Evolutionary conservation across 1,284 basidiomycete genomes (phyloP), one percentile per base, ranked within the genome.

Genomic region (Cutaneotrichosporon dermatis): DNA sequence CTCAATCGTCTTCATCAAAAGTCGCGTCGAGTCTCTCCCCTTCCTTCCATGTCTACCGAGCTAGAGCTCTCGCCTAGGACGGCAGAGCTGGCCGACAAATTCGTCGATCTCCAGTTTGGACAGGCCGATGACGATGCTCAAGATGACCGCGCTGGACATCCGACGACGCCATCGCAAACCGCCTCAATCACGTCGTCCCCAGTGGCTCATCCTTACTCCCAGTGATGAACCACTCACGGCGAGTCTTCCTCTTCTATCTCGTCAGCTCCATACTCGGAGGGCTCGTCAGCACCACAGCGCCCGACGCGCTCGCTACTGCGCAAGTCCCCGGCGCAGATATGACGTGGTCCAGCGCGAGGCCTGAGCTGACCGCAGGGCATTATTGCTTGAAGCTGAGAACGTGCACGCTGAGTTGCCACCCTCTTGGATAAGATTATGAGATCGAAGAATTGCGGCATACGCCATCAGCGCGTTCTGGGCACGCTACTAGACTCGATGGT

Each of bases 391-490:
- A 13, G 58, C 68, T 9, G 63, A 66, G 36, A 39, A 51, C 12
- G 60, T 70, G 13, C 65, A 62, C 25, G 48, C 41, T 9, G 57
- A 37, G 60, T 75, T 9, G 58, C 66, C 10, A 42, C 51, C n/a
- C 57, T 75, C 4, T 55, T 68, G 5, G 67, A 69, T 39, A 59
- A 63, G 42, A 68, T 73, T 75, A 69, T 55, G 68, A 72, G 59
- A 67, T 71, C 34, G 64, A 75, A 55, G 73, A 75, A 53, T 55
- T 74, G 4, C 69, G 74, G 13, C 73, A 74, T 55, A 60, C 68
- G n/a, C 58, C 58, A 10, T 83, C 80, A 46, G 82, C 75, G 43
- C 81, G 74, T 66, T 80, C 79, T 62, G 82, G 80, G 59, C 83
- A 82, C 62, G 56, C 57, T 6, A 59, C 60, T 9, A 58, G 43